These are phyloP conservation scores for Ophiosphaerella korrae DNA, from an alignment of 2,329 filamentous ascomycete species.

Conservation along the genomic window DNA sequence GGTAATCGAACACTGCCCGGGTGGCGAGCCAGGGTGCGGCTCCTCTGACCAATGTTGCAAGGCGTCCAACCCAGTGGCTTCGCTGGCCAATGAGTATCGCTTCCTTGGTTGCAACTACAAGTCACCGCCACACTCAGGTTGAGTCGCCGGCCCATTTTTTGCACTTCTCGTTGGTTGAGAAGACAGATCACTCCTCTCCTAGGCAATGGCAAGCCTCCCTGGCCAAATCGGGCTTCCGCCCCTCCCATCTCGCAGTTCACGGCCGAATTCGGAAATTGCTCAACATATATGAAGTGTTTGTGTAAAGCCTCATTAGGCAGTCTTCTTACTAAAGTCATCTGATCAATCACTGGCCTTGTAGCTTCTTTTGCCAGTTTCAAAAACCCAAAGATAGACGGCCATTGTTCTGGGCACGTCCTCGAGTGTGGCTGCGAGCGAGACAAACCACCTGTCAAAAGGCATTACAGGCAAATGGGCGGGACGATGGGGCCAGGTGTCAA, in stretches of 20 bases:
- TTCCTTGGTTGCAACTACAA: background rate
- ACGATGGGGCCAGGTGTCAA: conserved; percentile 16
- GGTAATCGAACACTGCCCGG: background rate
- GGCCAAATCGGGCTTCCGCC: conserved; percentile 3
- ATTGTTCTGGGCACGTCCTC: conserved; percentile 15
- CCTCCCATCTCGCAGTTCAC: conserved; percentile 14
- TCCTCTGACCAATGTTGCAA: conserved; percentile 2
- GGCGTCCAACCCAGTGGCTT: background rate
- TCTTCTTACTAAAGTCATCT: conserved; percentile 8
- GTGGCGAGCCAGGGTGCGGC: background rate
- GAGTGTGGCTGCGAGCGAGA: conserved; percentile 8
- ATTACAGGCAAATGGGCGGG: conserved; percentile 4
- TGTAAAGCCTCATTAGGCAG: conserved; percentile 20
- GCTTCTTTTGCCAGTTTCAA: background rate
- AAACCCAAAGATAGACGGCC: conserved; percentile 17
- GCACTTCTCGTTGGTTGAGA: background rate
- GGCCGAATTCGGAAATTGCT: conserved; percentile 11
- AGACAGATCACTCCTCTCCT: conserved; percentile 1
- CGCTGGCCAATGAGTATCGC: background rate
- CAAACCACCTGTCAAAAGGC: conserved; percentile 12
- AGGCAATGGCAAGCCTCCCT: conserved; percentile 14
- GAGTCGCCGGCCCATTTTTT: background rate
- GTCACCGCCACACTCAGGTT: background rate
- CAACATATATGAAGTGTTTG: conserved; percentile 14
- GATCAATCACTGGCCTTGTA: conserved; percentile 9